Evolutionary conservation across 495 filamentous ascomycete species (phyloP).

Genomic region (Lineolata rhizophorae): DNA sequence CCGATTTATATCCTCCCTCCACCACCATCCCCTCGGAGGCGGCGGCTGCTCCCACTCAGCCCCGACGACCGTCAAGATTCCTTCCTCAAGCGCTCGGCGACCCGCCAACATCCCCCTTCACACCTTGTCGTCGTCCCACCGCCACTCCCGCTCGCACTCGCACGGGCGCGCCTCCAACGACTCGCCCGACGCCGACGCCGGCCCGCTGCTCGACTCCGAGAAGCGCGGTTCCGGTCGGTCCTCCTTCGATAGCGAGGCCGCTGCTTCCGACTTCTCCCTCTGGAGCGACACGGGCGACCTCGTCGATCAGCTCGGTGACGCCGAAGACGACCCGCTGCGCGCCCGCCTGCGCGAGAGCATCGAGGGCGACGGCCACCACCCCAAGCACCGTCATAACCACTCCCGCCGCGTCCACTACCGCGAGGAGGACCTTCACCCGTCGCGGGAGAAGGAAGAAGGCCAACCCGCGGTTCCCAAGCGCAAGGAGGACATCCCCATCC

Average conservation of each 20-base stretch:
- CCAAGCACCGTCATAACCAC: conserved; percentile 13
- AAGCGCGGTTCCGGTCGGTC: conserved; percentile 25
- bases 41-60: not conserved
- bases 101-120: conserved; percentile 35
- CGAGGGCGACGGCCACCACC: conserved; percentile 27
- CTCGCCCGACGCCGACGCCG: conserved; percentile 16
- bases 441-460: conserved; percentile 11
- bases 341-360: conserved; percentile 38
- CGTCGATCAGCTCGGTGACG: conserved; percentile 67
- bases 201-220: conserved; percentile 23
- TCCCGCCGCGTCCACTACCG: conserved; percentile 31
- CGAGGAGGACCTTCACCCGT: conserved; percentile 8
- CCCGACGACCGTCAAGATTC: not conserved
- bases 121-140: conserved; percentile 23
- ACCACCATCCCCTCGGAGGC: too few relatives aligned
- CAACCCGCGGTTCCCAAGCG: conserved; percentile 30
- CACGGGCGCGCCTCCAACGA: too few relatives aligned
- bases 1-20: too few relatives aligned
- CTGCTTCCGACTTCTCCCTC: conserved; percentile 49
- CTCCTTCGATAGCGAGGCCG: conserved; percentile 18
- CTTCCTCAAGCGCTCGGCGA: not conserved
- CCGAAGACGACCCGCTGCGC: conserved; percentile 57
- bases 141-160: too few relatives aligned
- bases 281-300: conserved; percentile 92
- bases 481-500: conserved; percentile 65